phyloP scores from a whole-genome alignment of 2,329 filamentous ascomycete species.

The Sporothrix globosa region DNA sequence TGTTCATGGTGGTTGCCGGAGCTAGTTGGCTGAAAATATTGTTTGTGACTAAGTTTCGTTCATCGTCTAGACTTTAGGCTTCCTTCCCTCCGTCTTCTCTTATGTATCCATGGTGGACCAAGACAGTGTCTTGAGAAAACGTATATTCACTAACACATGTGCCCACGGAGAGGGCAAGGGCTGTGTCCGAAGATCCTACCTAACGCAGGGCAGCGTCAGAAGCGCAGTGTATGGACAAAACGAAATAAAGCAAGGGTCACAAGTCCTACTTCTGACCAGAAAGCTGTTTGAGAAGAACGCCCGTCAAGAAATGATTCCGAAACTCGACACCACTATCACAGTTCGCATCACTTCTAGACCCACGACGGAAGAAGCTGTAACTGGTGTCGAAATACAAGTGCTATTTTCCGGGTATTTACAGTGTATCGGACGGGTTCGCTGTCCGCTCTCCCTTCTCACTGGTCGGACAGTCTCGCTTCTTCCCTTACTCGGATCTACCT shows the following conservation, averaged over 20 bases:
- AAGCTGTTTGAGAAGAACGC: conserved; percentile 10
- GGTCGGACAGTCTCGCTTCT: neutral
- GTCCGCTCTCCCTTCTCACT: neutral
- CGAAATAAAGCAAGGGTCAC: neutral
- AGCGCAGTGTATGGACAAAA: neutral
- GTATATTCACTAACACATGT: conserved; percentile 25
- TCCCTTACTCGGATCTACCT: neutral
- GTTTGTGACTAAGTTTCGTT: neutral
- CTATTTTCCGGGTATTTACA: neutral
- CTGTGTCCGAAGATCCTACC: conserved; percentile 12
- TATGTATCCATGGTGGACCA: conserved; percentile 25
- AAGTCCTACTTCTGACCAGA: neutral
- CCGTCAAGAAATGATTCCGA: conserved; percentile 14
- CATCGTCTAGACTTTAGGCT: neutral
- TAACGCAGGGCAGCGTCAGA: conserved; percentile 11
- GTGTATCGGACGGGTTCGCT: neutral
- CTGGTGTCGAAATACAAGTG: neutral
- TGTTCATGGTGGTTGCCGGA: conserved; percentile 28
- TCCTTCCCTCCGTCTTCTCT: conserved; percentile 6
- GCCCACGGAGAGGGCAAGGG: neutral
- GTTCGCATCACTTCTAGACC: neutral
- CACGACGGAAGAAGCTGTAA: neutral
- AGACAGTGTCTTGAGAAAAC: neutral
- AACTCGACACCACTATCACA: neutral
- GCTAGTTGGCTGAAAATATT: neutral